These are phyloP conservation scores for Candida pseudoviswanathii DNA, from an alignment of 1,139 yeast species.

Conservation along the genomic window DNA sequence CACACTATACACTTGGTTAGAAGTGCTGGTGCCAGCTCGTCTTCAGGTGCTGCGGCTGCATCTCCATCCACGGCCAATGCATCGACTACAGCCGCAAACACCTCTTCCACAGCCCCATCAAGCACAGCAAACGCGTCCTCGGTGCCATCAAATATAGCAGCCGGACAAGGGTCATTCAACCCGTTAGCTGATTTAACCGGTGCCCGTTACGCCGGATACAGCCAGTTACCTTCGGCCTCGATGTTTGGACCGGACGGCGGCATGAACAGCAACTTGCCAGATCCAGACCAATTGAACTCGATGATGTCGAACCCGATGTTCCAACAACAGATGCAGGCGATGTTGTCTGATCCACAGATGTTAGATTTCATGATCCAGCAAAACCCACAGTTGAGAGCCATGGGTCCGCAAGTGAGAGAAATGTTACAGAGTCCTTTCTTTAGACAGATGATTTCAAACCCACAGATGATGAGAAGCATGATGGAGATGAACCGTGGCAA, in stretches of 20 bases:
- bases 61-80: constrained; percentile 23
- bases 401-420: constrained; percentile 90
- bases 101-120: constrained; percentile 7
- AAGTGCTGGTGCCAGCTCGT: constrained; percentile 43
- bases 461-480: constrained; percentile 81
- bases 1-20: constrained; percentile 89
- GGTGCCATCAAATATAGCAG: constrained; percentile 75
- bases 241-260: constrained; percentile 98
- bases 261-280: constrained; percentile 65
- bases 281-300: constrained; percentile 68
- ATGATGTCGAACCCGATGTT: constrained; percentile 83
- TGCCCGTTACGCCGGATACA: constrained; percentile 92
- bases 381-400: constrained; percentile 78
- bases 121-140: constrained; percentile 15
- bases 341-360: constrained; percentile 80
- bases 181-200: constrained; percentile 92
- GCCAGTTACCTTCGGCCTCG: constrained; percentile 83
- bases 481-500: constrained; percentile 66
- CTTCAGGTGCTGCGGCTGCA: constrained; percentile 22
- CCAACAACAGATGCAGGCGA: constrained; percentile 77
- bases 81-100: background rate
- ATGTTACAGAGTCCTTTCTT: constrained; percentile 83
- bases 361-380: constrained; percentile 80
- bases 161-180: constrained; percentile 89
- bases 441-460: constrained; percentile 83